Percentiles rank a stretch among this genome's conserved stretches.
These are phyloP conservation scores for Salix caprea DNA, from an alignment of 345 rosid species.

Conservation along the genomic window DNA sequence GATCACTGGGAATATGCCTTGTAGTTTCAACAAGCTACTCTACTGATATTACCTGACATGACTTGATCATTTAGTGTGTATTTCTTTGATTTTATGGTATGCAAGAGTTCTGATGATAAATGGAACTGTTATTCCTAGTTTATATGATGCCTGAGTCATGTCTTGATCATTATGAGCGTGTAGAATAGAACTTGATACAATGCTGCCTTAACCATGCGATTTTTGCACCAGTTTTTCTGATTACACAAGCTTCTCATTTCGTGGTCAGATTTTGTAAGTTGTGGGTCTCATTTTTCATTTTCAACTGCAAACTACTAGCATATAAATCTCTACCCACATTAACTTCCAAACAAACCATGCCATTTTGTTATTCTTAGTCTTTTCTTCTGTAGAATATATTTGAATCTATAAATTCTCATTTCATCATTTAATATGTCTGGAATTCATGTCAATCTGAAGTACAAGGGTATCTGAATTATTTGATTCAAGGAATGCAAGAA, in stretches of 20 bases:
- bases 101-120: background rate
- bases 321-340: background rate
- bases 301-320: background rate
- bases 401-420: background rate
- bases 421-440: background rate
- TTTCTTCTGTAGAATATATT: background rate
- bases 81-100: background rate
- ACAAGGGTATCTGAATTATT: background rate
- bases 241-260: background rate
- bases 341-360: background rate
- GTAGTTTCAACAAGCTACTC: background rate
- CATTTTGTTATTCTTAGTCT: background rate
- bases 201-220: background rate
- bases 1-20: background rate
- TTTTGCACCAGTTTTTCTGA: background rate
- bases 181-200: constrained; percentile 2
- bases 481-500: background rate
- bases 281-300: background rate
- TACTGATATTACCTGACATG: background rate
- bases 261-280: constrained; percentile 6
- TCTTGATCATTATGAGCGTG: background rate
- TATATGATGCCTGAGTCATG: background rate
- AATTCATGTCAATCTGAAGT: background rate
- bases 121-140: background rate
- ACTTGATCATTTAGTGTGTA: background rate